These are phyloP conservation scores for Cymbopogon flexuosus DNA, from an alignment of 202 grass and related monocot species.

Conservation along the genomic window DNA sequence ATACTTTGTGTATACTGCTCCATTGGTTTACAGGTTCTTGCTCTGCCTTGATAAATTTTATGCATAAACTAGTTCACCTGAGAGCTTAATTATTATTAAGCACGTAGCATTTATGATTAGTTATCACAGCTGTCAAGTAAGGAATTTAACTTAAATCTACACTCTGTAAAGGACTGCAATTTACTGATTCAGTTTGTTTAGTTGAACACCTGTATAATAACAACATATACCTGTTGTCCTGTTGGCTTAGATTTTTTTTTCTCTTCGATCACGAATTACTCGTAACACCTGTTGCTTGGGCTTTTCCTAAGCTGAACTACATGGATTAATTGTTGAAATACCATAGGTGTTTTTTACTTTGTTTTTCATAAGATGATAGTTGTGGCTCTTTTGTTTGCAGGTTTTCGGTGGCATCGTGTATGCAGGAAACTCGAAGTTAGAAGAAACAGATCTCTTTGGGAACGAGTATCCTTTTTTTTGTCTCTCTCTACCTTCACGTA, in stretches of 20 bases:
- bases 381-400: conserved; percentile 46
- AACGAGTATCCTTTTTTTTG: conserved; percentile 69
- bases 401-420: conserved; percentile 91
- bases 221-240: not conserved
- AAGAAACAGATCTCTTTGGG: conserved; percentile 63
- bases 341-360: conserved; percentile 16
- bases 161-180: not conserved
- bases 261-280: conserved; percentile 14
- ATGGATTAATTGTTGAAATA: not conserved
- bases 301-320: conserved; percentile 23
- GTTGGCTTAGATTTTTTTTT: not conserved
- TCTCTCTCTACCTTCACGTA: not conserved
- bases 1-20: conserved; percentile 88
- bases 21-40: conserved; percentile 76
- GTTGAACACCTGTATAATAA: not conserved
- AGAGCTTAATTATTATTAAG: conserved; percentile 15
- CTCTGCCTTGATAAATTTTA: conserved; percentile 27
- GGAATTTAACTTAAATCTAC: not conserved
- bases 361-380: conserved; percentile 22
- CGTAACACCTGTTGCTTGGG: not conserved
- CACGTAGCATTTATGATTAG: not conserved
- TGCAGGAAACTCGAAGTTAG: conserved; percentile 62
- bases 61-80: not conserved
- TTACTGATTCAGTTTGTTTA: conserved; percentile 14
- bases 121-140: not conserved